These are phyloP conservation scores for Cyberlindnera mississippiensis DNA, from an alignment of 805 yeast genomes.

Conservation along the genomic window DNA sequence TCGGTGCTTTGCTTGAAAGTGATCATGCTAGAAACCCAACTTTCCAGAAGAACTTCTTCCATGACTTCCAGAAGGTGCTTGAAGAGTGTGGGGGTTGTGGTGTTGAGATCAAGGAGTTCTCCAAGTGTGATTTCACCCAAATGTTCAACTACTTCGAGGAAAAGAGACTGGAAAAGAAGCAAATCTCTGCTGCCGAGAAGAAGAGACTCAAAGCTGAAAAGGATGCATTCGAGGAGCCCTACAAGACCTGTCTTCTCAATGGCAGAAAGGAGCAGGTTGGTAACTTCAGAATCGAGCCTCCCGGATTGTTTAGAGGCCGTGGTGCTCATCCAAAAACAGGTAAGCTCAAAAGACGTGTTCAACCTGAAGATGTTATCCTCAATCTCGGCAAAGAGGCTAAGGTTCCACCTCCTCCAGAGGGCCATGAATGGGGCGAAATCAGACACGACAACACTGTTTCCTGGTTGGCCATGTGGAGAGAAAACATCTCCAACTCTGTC, in stretches of 20 bases:
- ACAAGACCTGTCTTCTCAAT: slow-evolving; percentile 72
- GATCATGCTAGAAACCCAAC: slow-evolving; percentile 87
- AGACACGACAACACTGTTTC: slow-evolving; percentile 85
- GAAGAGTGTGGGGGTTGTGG: slow-evolving; percentile 66
- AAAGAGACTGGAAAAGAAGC: slow-evolving; percentile 68
- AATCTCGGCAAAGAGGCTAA: slow-evolving; percentile 71
- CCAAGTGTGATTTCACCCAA: slow-evolving; percentile 70
- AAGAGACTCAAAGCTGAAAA: slow-evolving; percentile 66
- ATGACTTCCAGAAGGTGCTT: slow-evolving; percentile 68
- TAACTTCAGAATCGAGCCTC: slow-evolving; percentile 92
- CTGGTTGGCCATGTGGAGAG: slow-evolving; percentile 98
- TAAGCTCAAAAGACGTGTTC: slow-evolving; percentile 77
- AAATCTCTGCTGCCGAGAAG: slow-evolving; percentile 68
- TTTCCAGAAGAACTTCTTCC: slow-evolving; percentile 82
- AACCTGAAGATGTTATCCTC: slow-evolving; percentile 84
- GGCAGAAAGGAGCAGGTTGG: slow-evolving; percentile 93
- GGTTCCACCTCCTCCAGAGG: slow-evolving; percentile 80
- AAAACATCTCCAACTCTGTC: slow-evolving; percentile 76
- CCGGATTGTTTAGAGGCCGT: slow-evolving; percentile 92
- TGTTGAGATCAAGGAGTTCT: slow-evolving; percentile 51
- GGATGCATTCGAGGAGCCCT: slow-evolving; percentile 76
- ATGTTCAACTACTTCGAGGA: slow-evolving; percentile 71
- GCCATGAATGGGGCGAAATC: slow-evolving; percentile 88
- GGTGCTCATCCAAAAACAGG: slow-evolving; percentile 98
- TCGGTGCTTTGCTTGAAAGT: slow-evolving; percentile 80